Evolutionary conservation across 306 rosid species (phyloP).

Genomic region (Fragaria ananassa): DNA sequence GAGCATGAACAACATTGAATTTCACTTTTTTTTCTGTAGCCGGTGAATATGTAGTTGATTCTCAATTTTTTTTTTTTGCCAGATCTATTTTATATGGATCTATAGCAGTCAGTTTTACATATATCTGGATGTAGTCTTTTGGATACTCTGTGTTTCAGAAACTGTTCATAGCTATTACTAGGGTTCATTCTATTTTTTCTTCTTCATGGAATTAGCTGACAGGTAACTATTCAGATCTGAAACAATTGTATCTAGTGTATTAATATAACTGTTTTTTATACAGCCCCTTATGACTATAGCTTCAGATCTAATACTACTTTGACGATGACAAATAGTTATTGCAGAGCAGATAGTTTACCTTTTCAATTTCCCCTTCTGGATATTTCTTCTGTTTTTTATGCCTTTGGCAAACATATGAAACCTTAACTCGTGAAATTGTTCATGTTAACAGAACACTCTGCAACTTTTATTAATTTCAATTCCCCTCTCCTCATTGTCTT

Average conservation of each 20-base stretch:
- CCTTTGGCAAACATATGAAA: neutral
- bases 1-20: neutral
- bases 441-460: neutral
- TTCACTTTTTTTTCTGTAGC: neutral
- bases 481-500: neutral
- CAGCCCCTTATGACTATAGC: neutral
- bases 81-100: conserved; percentile 9
- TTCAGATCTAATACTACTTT: neutral
- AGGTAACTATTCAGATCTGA: neutral
- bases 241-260: neutral
- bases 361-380: neutral
- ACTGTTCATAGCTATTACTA: neutral
- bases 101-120: neutral
- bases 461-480: neutral
- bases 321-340: neutral
- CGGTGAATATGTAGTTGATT: neutral
- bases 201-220: neutral
- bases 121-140: neutral
- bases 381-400: neutral
- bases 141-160: neutral
- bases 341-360: neutral
- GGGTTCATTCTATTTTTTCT: neutral
- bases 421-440: neutral
- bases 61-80: neutral
- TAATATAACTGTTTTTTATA: neutral